These are phyloP conservation scores for Eucalyptus globulus DNA, from an alignment of 345 rosid genomes.

Conservation along the genomic window DNA sequence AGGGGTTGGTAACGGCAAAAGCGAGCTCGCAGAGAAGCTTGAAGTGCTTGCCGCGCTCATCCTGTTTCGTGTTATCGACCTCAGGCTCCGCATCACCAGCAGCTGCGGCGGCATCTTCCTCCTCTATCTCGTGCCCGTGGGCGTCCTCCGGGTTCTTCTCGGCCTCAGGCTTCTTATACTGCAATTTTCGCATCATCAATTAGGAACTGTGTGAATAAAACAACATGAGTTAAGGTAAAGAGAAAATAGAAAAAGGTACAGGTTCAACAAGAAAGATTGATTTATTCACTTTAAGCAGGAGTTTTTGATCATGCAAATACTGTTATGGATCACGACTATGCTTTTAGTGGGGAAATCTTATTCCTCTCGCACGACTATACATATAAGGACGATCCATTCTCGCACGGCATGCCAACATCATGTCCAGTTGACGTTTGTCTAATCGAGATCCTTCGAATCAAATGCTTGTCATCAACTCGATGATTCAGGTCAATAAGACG, in stretches of 20 bases:
- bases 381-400: neutral
- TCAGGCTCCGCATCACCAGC: too few relatives aligned
- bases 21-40: too few relatives aligned
- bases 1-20: too few relatives aligned
- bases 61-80: too few relatives aligned
- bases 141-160: constrained; percentile 47
- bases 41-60: too few relatives aligned
- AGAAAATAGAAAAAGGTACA: neutral
- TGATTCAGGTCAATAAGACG: neutral
- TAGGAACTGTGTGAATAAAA: neutral
- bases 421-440: neutral
- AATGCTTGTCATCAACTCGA: neutral
- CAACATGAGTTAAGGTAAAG: neutral
- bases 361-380: neutral
- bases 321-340: neutral
- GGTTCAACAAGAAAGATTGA: neutral
- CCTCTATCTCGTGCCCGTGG: constrained; percentile 28
- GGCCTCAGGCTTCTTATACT: constrained; percentile 35
- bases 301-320: neutral
- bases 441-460: neutral
- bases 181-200: neutral
- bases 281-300: neutral
- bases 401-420: neutral
- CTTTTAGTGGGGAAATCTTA: neutral
- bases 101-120: too few relatives aligned